Evolutionary conservation across 164 flowering plant species (phyloP), one percentile per base, ranked within the genome.

Genomic region (Tetracentron sinense): DNA sequence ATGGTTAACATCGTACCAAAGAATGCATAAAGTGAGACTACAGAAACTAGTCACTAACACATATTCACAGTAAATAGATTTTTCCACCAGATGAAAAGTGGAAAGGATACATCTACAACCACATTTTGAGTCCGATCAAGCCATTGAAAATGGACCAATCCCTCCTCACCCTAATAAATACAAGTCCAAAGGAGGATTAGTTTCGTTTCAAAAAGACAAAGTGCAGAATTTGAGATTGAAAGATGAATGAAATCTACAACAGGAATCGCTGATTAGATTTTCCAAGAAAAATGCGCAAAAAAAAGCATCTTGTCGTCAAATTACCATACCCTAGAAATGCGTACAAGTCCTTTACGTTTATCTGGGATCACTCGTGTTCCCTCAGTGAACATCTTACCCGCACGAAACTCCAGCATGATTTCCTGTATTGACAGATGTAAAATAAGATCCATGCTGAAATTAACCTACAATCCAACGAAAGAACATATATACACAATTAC

Each of bases 71-170:
- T 4, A 57, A 8, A 15, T 25, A 1, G 47, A 47, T 56, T 27
- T 47, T 49, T 33, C 33, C 20, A 62, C 25, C 63, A 52, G 50
- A 7, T 30, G 23, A 42, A 29, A 12, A 35, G 19, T 3, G 42
- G 10, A 50, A 62, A 65, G 97, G 98, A 93, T 93, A 93, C 97
- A 78, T 87, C 95, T 77, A 83, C 95, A 63, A 94, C 77, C 38
- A 66, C 78, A 76, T 89, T 87, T 44, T 58, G 78, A 28, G 66
- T 65, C 33, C 96, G 83, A 70, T 94, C 98, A 68, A 94, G 80
- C 98, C 98, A 94, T 71, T 91, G 98, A 73, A 91, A 82, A 74
- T 91, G 98, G 21, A 87, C 63, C 67, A 94, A 71, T n/a, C 96
- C 96, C 67, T 94, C 97, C 48, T 89, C 95, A 15, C 95, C 97